These are phyloP conservation scores for Neurospora terricola DNA, from an alignment of 495 filamentous ascomycete genomes.

Conservation along the genomic window DNA sequence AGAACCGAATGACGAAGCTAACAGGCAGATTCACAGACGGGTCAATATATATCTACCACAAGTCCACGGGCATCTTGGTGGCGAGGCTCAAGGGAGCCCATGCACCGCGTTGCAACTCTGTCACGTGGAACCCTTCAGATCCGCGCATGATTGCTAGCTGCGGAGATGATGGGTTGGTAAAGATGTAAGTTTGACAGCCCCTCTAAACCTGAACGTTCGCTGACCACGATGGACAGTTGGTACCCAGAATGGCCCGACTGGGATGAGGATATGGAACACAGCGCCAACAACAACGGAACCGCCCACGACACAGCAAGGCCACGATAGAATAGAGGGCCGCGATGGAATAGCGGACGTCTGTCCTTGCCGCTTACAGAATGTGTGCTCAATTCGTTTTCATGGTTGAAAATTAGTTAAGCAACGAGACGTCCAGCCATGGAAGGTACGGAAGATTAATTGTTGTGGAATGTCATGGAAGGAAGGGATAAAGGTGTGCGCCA, in stretches of 20 bases:
- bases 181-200: constrained; percentile 54
- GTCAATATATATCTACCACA: constrained; percentile 80
- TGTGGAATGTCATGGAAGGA: neutral
- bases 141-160: constrained; percentile 83
- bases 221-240: neutral
- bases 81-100: constrained; percentile 65
- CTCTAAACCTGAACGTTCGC: neutral
- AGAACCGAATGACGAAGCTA: neutral
- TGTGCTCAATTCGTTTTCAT: neutral
- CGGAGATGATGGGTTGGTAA: constrained; percentile 76
- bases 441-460: neutral
- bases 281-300: neutral
- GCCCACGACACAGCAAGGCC: neutral
- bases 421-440: neutral
- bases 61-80: constrained; percentile 63
- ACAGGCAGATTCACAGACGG: constrained; percentile 45
- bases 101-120: constrained; percentile 69
- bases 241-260: neutral
- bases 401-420: neutral
- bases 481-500: neutral
- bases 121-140: constrained; percentile 79
- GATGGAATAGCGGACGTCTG: neutral
- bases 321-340: neutral
- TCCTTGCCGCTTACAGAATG: neutral
- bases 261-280: neutral